Evolutionary conservation across 2,329 filamentous ascomycete species (phyloP), one percentile per base, ranked within the genome.

Genomic region (Talaromyces piceae): DNA sequence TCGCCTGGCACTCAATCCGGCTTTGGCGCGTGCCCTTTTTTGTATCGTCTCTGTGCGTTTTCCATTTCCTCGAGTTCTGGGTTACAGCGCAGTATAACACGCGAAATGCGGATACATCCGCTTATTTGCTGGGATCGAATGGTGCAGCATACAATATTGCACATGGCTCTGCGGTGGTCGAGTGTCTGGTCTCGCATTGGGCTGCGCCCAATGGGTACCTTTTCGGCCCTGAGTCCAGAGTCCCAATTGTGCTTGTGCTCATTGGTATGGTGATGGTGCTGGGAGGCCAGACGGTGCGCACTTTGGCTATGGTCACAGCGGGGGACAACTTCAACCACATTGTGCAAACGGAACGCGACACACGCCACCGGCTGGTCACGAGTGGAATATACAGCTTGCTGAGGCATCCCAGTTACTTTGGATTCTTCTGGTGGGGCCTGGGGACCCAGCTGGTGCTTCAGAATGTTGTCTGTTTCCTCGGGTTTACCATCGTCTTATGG

Each of bases 371-470:
- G 44, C 78, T 98, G n/a, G 87, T 98, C 2, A 95, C 86, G 0
- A 75, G 75, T 25, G 93, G 93, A 0, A 73, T 97, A 28, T 98
- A 97, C 67, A 73, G 74, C 6, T 67, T 79, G 41, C 73, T 94
- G 48, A 77, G 93, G 22, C 93, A 98, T 68, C 93, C 93, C 11
- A 87, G 86, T 53, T 98, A 98, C 71, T 96, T 97, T 73, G 93
- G 91, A 3, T 98, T 96, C 74, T 98, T 95, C 70, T 97, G 90
- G 83, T 98, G 91, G 91, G 89, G 88, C 0, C 64, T 97, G n/a
- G 93, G 93, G 4, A 95, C 91, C 11, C 93, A 98, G 75, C 64
- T 97, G 41, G 82, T 95, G 50, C 76, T 96, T 57, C 91, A 91
- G 16, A 98, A 98, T 69, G 71, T 79, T 7, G 58, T 95, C 2